Base-by-base conservation (phyloP, 2,329 filamentous ascomycete genomes). In the Cladobotryum protrusum region DNA sequence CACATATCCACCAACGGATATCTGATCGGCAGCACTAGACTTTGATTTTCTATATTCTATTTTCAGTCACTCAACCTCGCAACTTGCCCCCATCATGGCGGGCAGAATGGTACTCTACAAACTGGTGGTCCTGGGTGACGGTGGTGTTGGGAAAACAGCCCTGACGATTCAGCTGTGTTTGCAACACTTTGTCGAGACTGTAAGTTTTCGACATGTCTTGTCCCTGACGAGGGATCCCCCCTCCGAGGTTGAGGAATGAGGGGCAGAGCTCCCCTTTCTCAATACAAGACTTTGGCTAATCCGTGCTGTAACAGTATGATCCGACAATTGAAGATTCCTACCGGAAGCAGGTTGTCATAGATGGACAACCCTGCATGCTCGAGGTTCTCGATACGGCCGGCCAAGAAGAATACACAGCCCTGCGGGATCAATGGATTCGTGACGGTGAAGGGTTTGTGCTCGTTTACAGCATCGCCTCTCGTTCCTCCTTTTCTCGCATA, bases 401-500 rank as follows among this genome's bases (percentile, higher is more conserved):
- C 51, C 93, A 99, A 70, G 93, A 99, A 73, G 93, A 99, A 73
- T 99, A 97, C 72, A 96, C 92, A 56, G 93, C 93, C 43, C 75
- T 97, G 62, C 82, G 93, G 64, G 93, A 97, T 68, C 93, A 97
- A 74, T 97, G 92, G 92, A 97, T 97, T 68, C 84, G 93, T 61
- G 92, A 97, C 65, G 92, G 93, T 58, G 93, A 99, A 69, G 93
- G 93, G 17, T 97, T 97, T 66, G 89, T 99, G 29, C 79, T 99
- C 54, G 93, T 99, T 57, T 97, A 99, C 77, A 96, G 90, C 75
- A 97, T 99, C 71, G 96, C 93, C 13, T 97, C 92, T 47, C 86
- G 93, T 63, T 91, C 91, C 33, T 97, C 92, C 17, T 97, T 97
- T 67, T 85, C 86, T 51, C 87, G 92, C 66, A 96, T 99, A 75